Evolutionary conservation across 2,329 filamentous ascomycete species (phyloP).

Genomic region (Colletotrichum costaricense): DNA sequence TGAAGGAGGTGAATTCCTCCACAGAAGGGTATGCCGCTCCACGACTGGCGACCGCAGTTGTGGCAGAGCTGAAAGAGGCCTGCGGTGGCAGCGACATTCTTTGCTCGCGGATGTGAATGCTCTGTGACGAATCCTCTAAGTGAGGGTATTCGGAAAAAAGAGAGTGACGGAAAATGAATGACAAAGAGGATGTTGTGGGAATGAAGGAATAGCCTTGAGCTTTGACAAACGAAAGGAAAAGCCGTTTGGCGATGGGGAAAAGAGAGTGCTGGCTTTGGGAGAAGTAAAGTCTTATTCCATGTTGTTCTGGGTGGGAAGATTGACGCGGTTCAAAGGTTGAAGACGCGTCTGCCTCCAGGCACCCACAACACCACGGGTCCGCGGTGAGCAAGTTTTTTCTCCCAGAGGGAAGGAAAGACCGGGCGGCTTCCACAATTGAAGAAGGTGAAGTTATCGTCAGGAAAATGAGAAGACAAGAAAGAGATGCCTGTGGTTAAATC

Average conservation of each 20-base stretch:
- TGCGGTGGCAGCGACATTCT: constrained; percentile 17
- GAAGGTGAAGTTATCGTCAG: constrained; percentile 4
- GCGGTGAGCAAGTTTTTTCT: neutral
- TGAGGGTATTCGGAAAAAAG: neutral
- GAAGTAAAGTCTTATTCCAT: neutral
- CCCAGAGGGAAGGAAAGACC: neutral
- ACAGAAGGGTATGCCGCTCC: constrained; percentile 5
- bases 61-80: constrained; percentile 21
- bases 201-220: neutral
- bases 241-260: neutral
- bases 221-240: neutral
- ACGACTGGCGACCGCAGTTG: constrained; percentile 17
- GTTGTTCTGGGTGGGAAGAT: neutral
- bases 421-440: neutral
- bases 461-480: neutral
- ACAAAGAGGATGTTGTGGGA: neutral
- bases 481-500: neutral
- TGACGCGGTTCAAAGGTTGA: neutral
- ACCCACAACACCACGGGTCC: neutral
- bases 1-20: constrained; percentile 17
- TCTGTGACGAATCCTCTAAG: neutral
- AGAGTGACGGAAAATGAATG: neutral
- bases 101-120: neutral
- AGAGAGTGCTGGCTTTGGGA: neutral
- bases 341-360: neutral